Evolutionary conservation across 2,329 filamentous ascomycete species (phyloP).

Genomic region (Claviceps digitariae): DNA sequence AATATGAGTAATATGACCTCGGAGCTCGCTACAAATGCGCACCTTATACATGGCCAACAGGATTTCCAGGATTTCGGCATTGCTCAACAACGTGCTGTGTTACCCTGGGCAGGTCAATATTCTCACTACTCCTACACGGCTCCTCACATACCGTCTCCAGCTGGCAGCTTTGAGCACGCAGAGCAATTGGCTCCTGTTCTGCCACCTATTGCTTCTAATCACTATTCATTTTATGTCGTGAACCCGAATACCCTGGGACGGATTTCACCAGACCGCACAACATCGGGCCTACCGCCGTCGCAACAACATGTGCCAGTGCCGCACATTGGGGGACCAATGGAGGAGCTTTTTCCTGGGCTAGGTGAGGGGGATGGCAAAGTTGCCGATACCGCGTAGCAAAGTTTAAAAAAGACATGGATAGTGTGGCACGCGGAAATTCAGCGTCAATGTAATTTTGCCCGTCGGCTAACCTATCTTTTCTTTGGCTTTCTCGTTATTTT

Average conservation of each 20-base stretch:
- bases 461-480: not conserved
- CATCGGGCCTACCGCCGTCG: not conserved
- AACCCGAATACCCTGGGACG: not conserved
- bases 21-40: not conserved
- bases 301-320: not conserved
- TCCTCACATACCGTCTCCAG: not conserved
- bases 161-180: constrained; percentile 1
- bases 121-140: not conserved
- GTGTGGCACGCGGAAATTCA: not conserved
- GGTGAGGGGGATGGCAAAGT: not conserved
- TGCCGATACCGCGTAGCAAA: not conserved
- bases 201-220: not conserved
- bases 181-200: not conserved
- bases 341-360: constrained; percentile 2
- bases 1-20: not conserved
- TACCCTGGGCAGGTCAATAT: not conserved
- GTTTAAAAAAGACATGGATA: not conserved
- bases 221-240: not conserved
- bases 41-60: not conserved
- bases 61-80: not conserved
- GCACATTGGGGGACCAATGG: constrained; percentile 1
- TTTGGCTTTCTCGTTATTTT: no score
- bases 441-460: not conserved
- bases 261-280: not conserved
- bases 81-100: not conserved